phyloP scores from a whole-genome alignment of 2,329 filamentous ascomycete species.

The Teratosphaeria epicoccoides region DNA sequence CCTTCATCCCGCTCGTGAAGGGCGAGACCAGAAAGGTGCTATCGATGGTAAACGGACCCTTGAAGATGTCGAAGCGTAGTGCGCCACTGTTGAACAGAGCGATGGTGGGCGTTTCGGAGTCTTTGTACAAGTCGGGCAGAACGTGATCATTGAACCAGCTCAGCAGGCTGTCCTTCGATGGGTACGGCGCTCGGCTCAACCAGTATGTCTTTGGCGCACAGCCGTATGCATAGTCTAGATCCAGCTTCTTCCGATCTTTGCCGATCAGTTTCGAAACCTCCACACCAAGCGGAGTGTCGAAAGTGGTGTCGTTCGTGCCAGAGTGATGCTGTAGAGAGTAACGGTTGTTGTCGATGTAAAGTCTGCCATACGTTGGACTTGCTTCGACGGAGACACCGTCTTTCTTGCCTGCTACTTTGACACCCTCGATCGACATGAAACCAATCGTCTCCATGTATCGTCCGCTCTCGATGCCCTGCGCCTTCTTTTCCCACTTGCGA shows the following conservation, averaged over 20 bases:
- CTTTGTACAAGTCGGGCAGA: conserved; percentile 46
- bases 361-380: conserved; percentile 54
- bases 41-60: conserved; percentile 81
- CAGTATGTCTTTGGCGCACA: conserved; percentile 73
- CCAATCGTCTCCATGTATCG: conserved; percentile 93
- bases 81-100: conserved; percentile 81
- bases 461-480: conserved; percentile 74
- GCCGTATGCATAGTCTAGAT: conserved; percentile 65
- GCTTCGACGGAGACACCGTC: conserved; percentile 22
- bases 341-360: conserved; percentile 91
- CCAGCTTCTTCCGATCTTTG: conserved; percentile 56
- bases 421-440: conserved; percentile 75
- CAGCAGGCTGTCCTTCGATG: conserved; percentile 64
- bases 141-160: conserved; percentile 68
- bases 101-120: conserved; percentile 49
- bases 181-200: conserved; percentile 70
- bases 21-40: conserved; percentile 78
- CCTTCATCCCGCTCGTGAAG: conserved; percentile 69
- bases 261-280: conserved; percentile 62
- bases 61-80: conserved; percentile 90
- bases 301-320: conserved; percentile 57
- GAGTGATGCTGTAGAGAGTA: conserved; percentile 76
- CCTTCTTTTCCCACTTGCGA: conserved; percentile 63
- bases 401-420: conserved; percentile 34
- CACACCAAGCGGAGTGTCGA: conserved; percentile 63